Percentiles rank a stretch among this genome's conserved stretches.
Conservation (phyloP, 2,329 filamentous ascomycete species). For the Fusarium napiforme region DNA sequence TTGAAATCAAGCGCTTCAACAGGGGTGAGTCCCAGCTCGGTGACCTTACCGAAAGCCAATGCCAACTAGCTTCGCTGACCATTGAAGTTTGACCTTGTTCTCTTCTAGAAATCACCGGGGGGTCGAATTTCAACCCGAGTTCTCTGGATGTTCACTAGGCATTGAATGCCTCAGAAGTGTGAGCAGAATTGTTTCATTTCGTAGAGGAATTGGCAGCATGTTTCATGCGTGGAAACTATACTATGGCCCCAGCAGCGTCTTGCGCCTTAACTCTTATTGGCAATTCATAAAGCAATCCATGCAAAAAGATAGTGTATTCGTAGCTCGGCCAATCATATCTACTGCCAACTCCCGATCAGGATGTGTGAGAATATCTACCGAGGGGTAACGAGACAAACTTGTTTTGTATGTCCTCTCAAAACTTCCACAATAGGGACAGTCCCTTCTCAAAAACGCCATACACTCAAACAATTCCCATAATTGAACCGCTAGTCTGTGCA, state of each 20-base stretch:
- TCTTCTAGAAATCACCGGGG: not conserved
- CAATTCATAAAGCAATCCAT: constrained; percentile 18
- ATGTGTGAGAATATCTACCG: constrained; percentile 8
- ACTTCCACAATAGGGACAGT: constrained; percentile 18
- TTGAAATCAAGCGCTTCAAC: not conserved
- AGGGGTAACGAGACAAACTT: not conserved
- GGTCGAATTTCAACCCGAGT: not conserved
- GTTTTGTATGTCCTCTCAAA: constrained; percentile 12
- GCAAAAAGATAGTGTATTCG: constrained; percentile 6
- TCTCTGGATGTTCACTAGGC: not conserved
- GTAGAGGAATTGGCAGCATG: not conserved
- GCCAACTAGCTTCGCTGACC: not conserved
- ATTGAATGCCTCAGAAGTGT: not conserved
- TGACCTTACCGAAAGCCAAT: not conserved
- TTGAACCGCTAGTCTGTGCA: not conserved
- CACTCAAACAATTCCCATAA: not conserved
- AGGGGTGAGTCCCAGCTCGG: not conserved
- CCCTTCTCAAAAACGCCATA: constrained; percentile 19
- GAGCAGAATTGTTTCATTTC: not conserved
- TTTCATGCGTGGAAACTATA: not conserved
- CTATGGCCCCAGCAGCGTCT: no score
- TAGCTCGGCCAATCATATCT: constrained; percentile 10
- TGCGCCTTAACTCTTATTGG: constrained; percentile 20
- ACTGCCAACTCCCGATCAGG: constrained; percentile 3
- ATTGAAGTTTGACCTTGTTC: not conserved